Percentiles rank a stretch among this genome's conserved stretches.
These are phyloP conservation scores for Aphanomyces cochlioides DNA, from an alignment of 352 stramenopile species.

Conservation along the genomic window DNA sequence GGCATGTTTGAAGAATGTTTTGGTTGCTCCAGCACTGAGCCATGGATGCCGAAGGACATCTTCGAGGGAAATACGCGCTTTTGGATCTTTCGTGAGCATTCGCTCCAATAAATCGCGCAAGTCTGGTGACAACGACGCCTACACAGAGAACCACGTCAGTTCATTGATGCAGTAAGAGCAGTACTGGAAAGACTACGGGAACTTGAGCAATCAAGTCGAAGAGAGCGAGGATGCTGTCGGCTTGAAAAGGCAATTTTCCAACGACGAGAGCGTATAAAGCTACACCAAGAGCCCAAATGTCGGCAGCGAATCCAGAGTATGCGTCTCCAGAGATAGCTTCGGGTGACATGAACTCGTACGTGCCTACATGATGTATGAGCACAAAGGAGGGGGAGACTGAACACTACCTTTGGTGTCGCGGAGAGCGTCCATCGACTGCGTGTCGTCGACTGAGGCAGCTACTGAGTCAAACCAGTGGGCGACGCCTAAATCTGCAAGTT, in stretches of 20 bases:
- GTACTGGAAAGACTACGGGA: constrained; percentile 45
- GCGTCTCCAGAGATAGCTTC: constrained; percentile 59
- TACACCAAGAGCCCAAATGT: constrained; percentile 90
- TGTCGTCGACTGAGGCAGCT: constrained; percentile 40
- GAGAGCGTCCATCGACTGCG: not conserved
- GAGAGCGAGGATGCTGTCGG: constrained; percentile 72
- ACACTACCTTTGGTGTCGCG: constrained; percentile 18
- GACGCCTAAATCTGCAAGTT: constrained; percentile 77
- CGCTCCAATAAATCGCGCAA: constrained; percentile 58
- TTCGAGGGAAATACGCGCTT: constrained; percentile 59
- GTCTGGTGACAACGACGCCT: constrained; percentile 38
- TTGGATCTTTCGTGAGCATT: constrained; percentile 76
- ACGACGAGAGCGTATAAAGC: constrained; percentile 89
- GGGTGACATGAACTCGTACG: constrained; percentile 69
- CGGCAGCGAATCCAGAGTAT: constrained; percentile 80
- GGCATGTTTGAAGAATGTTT: constrained; percentile 31
- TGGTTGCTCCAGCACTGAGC: constrained; percentile 38
- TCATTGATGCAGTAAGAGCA: constrained; percentile 31
- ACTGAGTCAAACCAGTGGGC: constrained; percentile 58
- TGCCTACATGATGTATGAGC: constrained; percentile 34
- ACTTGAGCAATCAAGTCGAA: constrained; percentile 88
- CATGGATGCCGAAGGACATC: constrained; percentile 68
- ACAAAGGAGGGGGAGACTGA: not conserved
- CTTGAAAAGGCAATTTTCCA: constrained; percentile 85
- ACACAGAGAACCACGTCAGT: constrained; percentile 27